phyloP scores from a whole-genome alignment of 208 protist species.

The Giardia duodenalis region DNA sequence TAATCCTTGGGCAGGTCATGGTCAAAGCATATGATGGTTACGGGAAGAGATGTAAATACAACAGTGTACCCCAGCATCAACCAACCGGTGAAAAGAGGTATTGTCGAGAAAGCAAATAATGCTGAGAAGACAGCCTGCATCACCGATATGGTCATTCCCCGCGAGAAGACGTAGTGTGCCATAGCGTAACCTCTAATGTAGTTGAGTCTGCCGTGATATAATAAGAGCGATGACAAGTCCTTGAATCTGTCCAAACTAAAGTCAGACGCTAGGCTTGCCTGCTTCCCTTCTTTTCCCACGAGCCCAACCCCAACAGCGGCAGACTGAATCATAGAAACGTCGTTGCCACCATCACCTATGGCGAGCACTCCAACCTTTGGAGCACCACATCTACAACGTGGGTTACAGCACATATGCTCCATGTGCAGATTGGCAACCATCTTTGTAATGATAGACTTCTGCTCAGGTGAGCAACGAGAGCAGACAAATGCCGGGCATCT shows the following conservation, averaged over 20 bases:
- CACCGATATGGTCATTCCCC: not conserved
- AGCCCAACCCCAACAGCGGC: constrained; percentile 41
- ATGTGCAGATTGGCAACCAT: not conserved
- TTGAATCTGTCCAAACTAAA: not conserved
- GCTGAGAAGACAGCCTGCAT: constrained; percentile 11
- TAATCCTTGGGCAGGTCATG: not conserved
- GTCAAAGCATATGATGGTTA: not conserved
- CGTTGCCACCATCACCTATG: constrained; percentile 40
- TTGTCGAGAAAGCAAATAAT: not conserved
- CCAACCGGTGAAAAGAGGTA: not conserved
- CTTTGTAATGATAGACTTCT: constrained; percentile 14
- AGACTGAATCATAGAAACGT: constrained; percentile 42
- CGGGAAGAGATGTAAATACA: not conserved
- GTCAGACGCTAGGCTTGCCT: constrained; percentile 26
- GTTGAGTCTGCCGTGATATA: not conserved
- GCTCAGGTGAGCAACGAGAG: constrained; percentile 1
- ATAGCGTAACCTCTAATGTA: not conserved
- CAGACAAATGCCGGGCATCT: not conserved
- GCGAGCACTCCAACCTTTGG: constrained; percentile 10
- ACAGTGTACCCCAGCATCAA: not conserved
- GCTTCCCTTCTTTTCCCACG: constrained; percentile 33
- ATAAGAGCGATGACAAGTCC: not conserved
- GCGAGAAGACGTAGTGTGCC: not conserved
- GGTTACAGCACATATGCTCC: not conserved
- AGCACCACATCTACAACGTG: not conserved